Conservation (phyloP, 2,329 filamentous ascomycete genomes). For the Byssoonygena ceratinophila region DNA sequence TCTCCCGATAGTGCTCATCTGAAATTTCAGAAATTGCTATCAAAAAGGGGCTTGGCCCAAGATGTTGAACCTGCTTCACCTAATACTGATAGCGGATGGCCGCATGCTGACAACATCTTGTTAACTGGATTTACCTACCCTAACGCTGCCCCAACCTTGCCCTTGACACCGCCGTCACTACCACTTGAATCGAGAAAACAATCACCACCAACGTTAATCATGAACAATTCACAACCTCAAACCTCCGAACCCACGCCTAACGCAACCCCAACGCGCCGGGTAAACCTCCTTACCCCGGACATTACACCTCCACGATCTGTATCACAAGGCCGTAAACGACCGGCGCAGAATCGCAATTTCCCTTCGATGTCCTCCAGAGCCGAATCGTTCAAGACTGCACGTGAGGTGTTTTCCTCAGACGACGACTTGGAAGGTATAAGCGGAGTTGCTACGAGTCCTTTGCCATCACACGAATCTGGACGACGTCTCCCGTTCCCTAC, state of each 20-base stretch:
- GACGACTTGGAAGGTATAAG: constrained; percentile 41
- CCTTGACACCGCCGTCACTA: constrained; percentile 31
- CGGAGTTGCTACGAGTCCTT: constrained; percentile 18
- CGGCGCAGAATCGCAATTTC: constrained; percentile 41
- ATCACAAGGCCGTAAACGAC: constrained; percentile 24
- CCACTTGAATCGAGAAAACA: constrained; percentile 21
- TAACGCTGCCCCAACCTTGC: constrained; percentile 24
- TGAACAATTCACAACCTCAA: constrained; percentile 15
- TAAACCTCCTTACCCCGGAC: constrained; percentile 63
- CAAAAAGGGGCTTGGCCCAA: constrained; percentile 24
- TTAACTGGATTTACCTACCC: constrained; percentile 20
- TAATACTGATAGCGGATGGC: not conserved
- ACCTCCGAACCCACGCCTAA: constrained; percentile 15
- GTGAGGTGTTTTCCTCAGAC: constrained; percentile 53
- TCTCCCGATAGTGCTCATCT: constrained; percentile 23
- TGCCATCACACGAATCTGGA: constrained; percentile 18
- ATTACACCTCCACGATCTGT: constrained; percentile 54
- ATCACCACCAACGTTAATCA: constrained; percentile 20
- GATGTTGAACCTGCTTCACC: not conserved
- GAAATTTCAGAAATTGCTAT: constrained; percentile 36
- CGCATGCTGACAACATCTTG: not conserved
- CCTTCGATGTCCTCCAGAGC: constrained; percentile 49
- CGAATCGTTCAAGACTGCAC: constrained; percentile 62
- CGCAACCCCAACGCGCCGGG: constrained; percentile 53
- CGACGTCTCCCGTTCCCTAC: constrained; percentile 16